Percentiles rank a stretch among this genome's conserved stretches.
phyloP scores from a whole-genome alignment of 345 rosid genomes.

The Rhodomyrtus tomentosa region DNA sequence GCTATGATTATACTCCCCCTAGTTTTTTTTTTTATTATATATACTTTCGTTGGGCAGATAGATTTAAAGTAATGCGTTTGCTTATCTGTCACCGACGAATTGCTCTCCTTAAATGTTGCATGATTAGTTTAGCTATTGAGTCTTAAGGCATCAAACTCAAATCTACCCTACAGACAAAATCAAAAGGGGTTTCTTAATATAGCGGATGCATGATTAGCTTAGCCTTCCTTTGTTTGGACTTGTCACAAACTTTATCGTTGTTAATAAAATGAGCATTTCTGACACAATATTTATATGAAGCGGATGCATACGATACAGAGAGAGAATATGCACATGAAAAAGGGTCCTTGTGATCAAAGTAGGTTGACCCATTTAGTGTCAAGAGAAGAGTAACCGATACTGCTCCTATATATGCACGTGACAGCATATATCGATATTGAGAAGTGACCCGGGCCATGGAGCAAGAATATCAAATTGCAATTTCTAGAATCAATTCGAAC shows the following conservation, averaged over 20 bases:
- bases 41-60: background rate
- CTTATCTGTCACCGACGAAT: background rate
- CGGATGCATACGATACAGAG: background rate
- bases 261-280: no score
- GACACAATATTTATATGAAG: no score
- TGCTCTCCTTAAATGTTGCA: background rate
- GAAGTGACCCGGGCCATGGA: no score
- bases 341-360: background rate
- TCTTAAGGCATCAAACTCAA: background rate
- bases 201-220: background rate
- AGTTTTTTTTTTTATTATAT: no score
- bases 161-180: background rate
- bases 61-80: background rate
- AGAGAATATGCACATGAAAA: no score
- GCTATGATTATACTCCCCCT: background rate
- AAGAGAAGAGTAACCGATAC: rapidly evolving
- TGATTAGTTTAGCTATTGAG: background rate
- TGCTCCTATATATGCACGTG: no score
- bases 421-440: no score
- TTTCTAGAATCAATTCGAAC: background rate
- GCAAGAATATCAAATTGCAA: no score
- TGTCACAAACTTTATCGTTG: no score
- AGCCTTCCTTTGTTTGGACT: no score
- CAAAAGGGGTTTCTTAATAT: background rate
- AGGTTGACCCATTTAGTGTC: background rate